Evolutionary conservation across 164 flowering plant species (phyloP).

Genomic region (Macadamia integrifolia): DNA sequence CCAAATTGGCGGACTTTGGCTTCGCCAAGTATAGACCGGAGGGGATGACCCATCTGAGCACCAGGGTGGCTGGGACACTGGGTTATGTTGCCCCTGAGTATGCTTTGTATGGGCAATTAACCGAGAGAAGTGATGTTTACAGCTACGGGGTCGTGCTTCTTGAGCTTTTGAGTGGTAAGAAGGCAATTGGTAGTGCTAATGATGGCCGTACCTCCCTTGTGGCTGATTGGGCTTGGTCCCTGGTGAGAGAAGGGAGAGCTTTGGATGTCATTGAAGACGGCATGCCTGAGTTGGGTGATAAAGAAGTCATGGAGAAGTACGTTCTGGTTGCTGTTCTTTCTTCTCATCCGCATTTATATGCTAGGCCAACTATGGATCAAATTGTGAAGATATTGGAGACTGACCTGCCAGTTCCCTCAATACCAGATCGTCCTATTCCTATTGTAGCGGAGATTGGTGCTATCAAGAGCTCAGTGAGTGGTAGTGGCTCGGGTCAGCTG

Average conservation of each 20-base stretch:
- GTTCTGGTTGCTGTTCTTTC: slow-evolving; percentile 63
- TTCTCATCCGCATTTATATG: slow-evolving; percentile 76
- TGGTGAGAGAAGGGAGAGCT: slow-evolving; percentile 50
- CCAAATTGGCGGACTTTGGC: slow-evolving; percentile 83
- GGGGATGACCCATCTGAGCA: slow-evolving; percentile 82
- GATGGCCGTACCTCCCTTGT: slow-evolving; percentile 43
- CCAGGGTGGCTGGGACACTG: slow-evolving; percentile 86
- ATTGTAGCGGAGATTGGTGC: slow-evolving; percentile 43
- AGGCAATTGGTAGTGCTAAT: slow-evolving; percentile 34
- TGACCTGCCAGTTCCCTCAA: slow-evolving; percentile 52
- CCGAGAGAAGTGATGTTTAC: slow-evolving; percentile 79
- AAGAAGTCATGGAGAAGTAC: slow-evolving; percentile 57
- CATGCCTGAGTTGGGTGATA: slow-evolving; percentile 52
- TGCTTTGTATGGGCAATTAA: slow-evolving; percentile 78
- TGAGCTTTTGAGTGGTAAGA: slow-evolving; percentile 80
- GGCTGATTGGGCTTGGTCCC: slow-evolving; percentile 83
- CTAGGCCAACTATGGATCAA: slow-evolving; percentile 89
- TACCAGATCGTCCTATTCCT: slow-evolving; percentile 70
- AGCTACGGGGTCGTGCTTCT: slow-evolving; percentile 85
- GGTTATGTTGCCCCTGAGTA: slow-evolving; percentile 96
- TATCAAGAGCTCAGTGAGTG: slow-evolving; percentile 58
- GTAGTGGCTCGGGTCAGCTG: slow-evolving; percentile 49
- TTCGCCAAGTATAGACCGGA: slow-evolving; percentile 78
- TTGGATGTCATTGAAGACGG: slow-evolving; percentile 68
- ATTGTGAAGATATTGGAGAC: slow-evolving; percentile 79